A percentile compares a stretch with the other conserved stretches of the same genome.
phyloP scores from a whole-genome alignment of 768 basidiomycete species.

The Chalciporus piperatus region DNA sequence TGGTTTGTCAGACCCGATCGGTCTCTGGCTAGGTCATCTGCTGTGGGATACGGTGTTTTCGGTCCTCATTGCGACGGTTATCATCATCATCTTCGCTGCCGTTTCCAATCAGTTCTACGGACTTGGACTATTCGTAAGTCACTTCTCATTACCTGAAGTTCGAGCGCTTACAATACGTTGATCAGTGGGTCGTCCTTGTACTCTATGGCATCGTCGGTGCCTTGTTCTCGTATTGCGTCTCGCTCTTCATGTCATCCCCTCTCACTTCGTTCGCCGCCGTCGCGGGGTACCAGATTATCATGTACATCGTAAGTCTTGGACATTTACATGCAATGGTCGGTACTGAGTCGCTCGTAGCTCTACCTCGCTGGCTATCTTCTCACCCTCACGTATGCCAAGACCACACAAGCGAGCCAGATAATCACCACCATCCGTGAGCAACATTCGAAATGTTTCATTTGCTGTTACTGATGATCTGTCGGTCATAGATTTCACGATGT shows the following conservation, averaged over 20 bases:
- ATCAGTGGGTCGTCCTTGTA: conserved; percentile 68
- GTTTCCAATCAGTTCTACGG: conserved; percentile 64
- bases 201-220: conserved; percentile 68
- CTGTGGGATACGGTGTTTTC: conserved; percentile 67
- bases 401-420: conserved; percentile 47
- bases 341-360: conserved; percentile 36
- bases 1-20: conserved; percentile 64
- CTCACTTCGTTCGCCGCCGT: conserved; percentile 71
- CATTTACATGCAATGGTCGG: neutral
- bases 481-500: conserved; percentile 59
- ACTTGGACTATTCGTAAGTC: conserved; percentile 58
- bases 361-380: conserved; percentile 69
- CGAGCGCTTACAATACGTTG: neutral
- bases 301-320: conserved; percentile 57
- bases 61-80: conserved; percentile 58
- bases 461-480: neutral
- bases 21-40: conserved; percentile 78
- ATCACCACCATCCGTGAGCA: conserved; percentile 58
- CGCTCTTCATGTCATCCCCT: conserved; percentile 59
- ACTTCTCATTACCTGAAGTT: neutral
- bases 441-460: neutral
- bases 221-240: conserved; percentile 65
- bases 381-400: conserved; percentile 69
- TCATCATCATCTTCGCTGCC: conserved; percentile 58
- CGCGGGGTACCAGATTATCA: conserved; percentile 70